These are phyloP conservation scores for Telopea speciosissima DNA, from an alignment of 177 flowering plant species.

Conservation along the genomic window DNA sequence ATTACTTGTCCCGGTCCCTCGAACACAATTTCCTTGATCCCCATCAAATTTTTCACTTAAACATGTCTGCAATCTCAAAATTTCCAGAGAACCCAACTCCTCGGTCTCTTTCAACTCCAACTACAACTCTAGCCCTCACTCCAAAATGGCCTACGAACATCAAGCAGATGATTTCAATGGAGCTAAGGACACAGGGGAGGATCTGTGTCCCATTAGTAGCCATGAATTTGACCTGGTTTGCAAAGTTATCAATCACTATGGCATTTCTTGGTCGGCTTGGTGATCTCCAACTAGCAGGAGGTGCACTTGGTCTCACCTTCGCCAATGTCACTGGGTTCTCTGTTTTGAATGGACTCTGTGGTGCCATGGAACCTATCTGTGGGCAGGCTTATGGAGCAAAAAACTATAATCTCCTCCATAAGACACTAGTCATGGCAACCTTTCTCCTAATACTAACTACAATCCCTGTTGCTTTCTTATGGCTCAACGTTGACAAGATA, in stretches of 20 bases:
- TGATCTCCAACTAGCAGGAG: slow-evolving; percentile 72
- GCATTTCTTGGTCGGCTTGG: slow-evolving; percentile 81
- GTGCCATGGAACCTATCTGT: slow-evolving; percentile 92
- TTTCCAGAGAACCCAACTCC: slow-evolving; percentile 15
- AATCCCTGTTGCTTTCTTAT: slow-evolving; percentile 58
- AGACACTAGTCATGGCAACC: slow-evolving; percentile 67
- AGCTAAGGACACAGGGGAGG: slow-evolving; percentile 47
- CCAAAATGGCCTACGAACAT: slow-evolving; percentile 30
- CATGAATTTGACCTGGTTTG: slow-evolving; percentile 75
- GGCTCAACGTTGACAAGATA: slow-evolving; percentile 73
- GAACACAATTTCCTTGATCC: neutral
- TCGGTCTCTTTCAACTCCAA: slow-evolving; percentile 7
- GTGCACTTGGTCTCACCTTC: slow-evolving; percentile 75
- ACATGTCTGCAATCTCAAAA: slow-evolving; percentile 19
- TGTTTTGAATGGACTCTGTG: slow-evolving; percentile 70
- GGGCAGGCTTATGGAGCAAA: slow-evolving; percentile 90
- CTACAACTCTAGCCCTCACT: neutral
- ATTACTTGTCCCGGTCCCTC: neutral
- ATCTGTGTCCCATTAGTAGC: slow-evolving; percentile 52
- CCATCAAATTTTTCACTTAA: slow-evolving; percentile 10
- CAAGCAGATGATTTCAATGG: slow-evolving; percentile 24
- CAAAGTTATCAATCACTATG: slow-evolving; percentile 61
- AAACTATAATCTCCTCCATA: slow-evolving; percentile 71
- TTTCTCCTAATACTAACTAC: slow-evolving; percentile 42
- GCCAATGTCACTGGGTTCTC: slow-evolving; percentile 93